phyloP scores from a whole-genome alignment of 306 rosid genomes.

The Bauhinia variegata region DNA sequence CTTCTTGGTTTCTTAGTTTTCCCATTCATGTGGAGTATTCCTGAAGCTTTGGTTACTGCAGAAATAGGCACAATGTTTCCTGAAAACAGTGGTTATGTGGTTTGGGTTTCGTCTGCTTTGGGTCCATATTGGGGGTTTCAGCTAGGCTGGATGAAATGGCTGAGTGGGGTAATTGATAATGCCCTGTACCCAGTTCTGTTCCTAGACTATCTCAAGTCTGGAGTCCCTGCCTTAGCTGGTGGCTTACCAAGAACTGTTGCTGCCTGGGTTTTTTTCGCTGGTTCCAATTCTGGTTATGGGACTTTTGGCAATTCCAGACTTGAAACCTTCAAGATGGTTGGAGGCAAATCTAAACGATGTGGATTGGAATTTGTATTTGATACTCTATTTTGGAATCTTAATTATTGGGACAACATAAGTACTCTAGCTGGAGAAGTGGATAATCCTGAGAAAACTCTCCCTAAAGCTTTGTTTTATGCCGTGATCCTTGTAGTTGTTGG shows the following conservation, averaged over 20 bases:
- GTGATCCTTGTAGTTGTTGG: conserved; percentile 76
- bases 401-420: conserved; percentile 89
- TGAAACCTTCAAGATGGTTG: conserved; percentile 75
- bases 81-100: conserved; percentile 87
- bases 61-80: conserved; percentile 99
- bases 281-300: conserved; percentile 92
- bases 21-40: conserved; percentile 90
- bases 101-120: conserved; percentile 89
- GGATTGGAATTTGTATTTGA: conserved; percentile 83
- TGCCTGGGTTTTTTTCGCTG: conserved; percentile 67
- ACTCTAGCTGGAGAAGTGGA: conserved; percentile 89
- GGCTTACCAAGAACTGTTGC: conserved; percentile 68
- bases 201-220: conserved; percentile 81
- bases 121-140: conserved; percentile 96
- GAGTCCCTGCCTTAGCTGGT: conserved; percentile 65
- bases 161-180: conserved; percentile 93
- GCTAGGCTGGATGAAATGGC: conserved; percentile 99
- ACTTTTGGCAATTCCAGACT: conserved; percentile 61
- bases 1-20: conserved; percentile 77
- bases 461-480: conserved; percentile 75
- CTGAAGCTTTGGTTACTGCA: conserved; percentile 89
- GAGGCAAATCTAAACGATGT: conserved; percentile 54
- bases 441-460: conserved; percentile 82
- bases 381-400: conserved; percentile 86
- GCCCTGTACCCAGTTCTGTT: conserved; percentile 84